These are phyloP conservation scores for Thermothielavioides terrestris DNA, from an alignment of 495 filamentous ascomycete species.

Conservation along the genomic window DNA sequence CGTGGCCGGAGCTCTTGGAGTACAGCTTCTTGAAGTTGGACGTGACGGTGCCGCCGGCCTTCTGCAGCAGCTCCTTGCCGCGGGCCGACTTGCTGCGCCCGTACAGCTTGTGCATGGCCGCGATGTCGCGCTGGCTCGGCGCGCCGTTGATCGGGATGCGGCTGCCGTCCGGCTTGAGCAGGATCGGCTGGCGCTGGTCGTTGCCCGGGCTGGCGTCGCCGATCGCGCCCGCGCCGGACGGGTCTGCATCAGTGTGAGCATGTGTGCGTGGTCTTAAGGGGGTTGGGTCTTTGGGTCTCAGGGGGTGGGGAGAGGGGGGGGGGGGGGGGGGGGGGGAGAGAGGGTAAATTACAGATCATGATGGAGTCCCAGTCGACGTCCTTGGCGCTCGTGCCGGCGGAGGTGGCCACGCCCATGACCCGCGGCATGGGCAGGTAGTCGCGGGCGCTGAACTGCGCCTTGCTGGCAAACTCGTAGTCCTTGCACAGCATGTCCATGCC, in stretches of 20 bases:
- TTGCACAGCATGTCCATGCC: background rate
- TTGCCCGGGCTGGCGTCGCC: background rate
- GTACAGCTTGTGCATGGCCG: background rate
- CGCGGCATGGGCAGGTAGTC: slow-evolving; percentile 8
- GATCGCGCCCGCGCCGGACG: background rate
- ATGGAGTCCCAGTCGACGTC: slow-evolving; percentile 15
- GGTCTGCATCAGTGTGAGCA: background rate
- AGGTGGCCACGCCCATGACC: background rate
- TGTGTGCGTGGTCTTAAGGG: no score
- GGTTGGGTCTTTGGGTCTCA: no score
- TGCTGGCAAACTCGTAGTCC: background rate
- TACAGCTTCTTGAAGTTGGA: background rate
- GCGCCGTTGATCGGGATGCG: background rate
- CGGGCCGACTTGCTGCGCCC: background rate
- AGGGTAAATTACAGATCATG: slow-evolving; percentile 12
- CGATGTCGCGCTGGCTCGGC: background rate
- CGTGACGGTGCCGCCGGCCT: background rate
- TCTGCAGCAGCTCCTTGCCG: background rate
- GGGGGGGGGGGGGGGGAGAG: no score
- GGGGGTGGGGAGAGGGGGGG: background rate
- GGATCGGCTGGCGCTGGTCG: background rate
- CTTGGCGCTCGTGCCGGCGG: background rate
- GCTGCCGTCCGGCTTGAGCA: background rate
- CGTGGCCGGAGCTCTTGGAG: no score
- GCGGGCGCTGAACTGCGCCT: background rate